Percentiles rank a stretch among this genome's conserved stretches.
These are phyloP conservation scores for Fusarium equiseti DNA, from an alignment of 2,329 filamentous ascomycete species.

Conservation along the genomic window DNA sequence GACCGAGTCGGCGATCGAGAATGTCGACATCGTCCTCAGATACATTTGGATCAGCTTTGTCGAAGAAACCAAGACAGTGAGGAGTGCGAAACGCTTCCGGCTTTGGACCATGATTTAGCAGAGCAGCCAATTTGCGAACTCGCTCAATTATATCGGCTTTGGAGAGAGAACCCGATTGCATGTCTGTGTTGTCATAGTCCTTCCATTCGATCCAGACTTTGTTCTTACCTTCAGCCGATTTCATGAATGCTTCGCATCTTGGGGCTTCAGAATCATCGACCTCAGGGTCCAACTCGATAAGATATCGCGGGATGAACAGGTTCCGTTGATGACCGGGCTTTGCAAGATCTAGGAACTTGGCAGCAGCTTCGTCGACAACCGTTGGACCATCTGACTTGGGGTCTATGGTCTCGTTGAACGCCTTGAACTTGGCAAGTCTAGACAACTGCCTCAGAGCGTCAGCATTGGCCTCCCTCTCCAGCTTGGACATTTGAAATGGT, in stretches of 20 bases:
- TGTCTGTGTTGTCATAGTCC: slow-evolving; percentile 57
- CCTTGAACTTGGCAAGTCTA: slow-evolving; percentile 63
- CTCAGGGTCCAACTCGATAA: slow-evolving; percentile 51
- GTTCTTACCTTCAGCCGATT: slow-evolving; percentile 51
- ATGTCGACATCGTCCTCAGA: slow-evolving; percentile 56
- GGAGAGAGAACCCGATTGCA: slow-evolving; percentile 53
- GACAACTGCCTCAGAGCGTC: slow-evolving; percentile 57
- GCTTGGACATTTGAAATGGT: slow-evolving; percentile 50
- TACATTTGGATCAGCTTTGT: slow-evolving; percentile 55
- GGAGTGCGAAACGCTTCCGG: slow-evolving; percentile 63
- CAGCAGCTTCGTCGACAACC: slow-evolving; percentile 53
- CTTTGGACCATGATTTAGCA: slow-evolving; percentile 62
- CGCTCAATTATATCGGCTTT: slow-evolving; percentile 59
- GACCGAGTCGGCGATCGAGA: slow-evolving; percentile 60
- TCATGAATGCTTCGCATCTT: slow-evolving; percentile 57
- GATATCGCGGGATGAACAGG: slow-evolving; percentile 52
- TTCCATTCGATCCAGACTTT: slow-evolving; percentile 66
- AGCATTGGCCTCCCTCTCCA: slow-evolving; percentile 55
- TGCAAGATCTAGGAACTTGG: slow-evolving; percentile 56
- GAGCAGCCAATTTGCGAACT: slow-evolving; percentile 60
- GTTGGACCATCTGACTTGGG: slow-evolving; percentile 47
- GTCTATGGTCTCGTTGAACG: slow-evolving; percentile 63
- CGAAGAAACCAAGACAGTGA: slow-evolving; percentile 64
- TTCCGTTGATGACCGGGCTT: slow-evolving; percentile 50
- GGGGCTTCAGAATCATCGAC: slow-evolving; percentile 52